A percentile compares a stretch with the other conserved stretches of the same genome.
Conservation (phyloP, 2,329 filamentous ascomycete genomes). For the Cladosporium sp. region DNA sequence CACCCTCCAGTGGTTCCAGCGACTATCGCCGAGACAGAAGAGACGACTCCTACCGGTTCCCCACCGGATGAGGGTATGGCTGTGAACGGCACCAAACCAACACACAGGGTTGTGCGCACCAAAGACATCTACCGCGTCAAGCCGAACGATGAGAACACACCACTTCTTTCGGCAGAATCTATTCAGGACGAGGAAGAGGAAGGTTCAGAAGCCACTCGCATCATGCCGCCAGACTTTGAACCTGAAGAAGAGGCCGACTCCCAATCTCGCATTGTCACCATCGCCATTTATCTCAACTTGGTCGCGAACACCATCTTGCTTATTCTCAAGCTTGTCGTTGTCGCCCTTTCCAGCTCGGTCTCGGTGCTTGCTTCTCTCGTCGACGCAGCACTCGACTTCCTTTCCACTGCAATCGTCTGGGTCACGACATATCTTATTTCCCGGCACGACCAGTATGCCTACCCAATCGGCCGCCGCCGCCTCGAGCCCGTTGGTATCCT, state of each 20-base stretch:
- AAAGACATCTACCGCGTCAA: constrained; percentile 75
- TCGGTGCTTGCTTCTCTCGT: constrained; percentile 76
- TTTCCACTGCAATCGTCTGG: constrained; percentile 78
- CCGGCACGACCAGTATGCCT: constrained; percentile 67
- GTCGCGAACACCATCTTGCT: constrained; percentile 71
- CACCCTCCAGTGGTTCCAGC: constrained; percentile 53
- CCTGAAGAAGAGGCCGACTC: constrained; percentile 67
- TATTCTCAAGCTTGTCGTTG: constrained; percentile 70
- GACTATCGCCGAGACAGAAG: constrained; percentile 64
- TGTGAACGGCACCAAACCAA: constrained; percentile 9
- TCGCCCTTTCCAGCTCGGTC: constrained; percentile 72
- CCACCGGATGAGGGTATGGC: constrained; percentile 13
- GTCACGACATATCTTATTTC: constrained; percentile 70
- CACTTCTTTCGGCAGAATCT: constrained; percentile 51
- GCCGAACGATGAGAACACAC: constrained; percentile 58
- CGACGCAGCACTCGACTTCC: constrained; percentile 73
- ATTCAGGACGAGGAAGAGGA: constrained; percentile 42
- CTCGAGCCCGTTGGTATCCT: constrained; percentile 76
- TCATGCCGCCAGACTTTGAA: constrained; percentile 65
- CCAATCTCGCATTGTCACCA: constrained; percentile 68
- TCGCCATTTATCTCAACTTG: constrained; percentile 85
- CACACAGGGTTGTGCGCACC: constrained; percentile 63
- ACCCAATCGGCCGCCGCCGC: constrained; percentile 71
- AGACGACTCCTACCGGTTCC: constrained; percentile 39
- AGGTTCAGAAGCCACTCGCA: constrained; percentile 29